Percentiles rank a stretch among this genome's conserved stretches.
These are phyloP conservation scores for Fusarium penzigii DNA, from an alignment of 2,329 filamentous ascomycete genomes.

Conservation along the genomic window DNA sequence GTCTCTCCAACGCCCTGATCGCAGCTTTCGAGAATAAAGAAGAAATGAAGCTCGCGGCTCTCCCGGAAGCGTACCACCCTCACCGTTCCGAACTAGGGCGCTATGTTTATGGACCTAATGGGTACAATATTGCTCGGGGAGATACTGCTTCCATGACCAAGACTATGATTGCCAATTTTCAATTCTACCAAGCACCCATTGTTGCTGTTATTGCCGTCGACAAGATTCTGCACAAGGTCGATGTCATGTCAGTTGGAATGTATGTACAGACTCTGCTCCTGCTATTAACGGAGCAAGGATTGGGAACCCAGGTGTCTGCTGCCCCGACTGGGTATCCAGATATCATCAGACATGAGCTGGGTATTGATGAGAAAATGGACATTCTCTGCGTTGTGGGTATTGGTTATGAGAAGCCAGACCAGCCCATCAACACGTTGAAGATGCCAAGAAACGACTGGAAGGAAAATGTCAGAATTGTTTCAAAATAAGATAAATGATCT, in stretches of 20 bases:
- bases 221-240: not conserved
- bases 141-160: conserved; percentile 9
- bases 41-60: not conserved
- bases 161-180: conserved; percentile 12
- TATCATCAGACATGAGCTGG: conserved; percentile 4
- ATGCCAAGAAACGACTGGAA: conserved; percentile 15
- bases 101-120: conserved; percentile 13
- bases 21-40: not conserved
- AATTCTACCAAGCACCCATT: conserved; percentile 18
- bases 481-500: not conserved
- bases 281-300: conserved; percentile 8
- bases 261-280: conserved; percentile 19
- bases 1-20: not conserved
- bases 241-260: conserved; percentile 16
- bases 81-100: conserved; percentile 16
- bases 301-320: conserved; percentile 13
- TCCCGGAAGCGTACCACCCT: conserved; percentile 11
- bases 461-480: conserved; percentile 3
- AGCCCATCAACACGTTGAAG: conserved; percentile 8
- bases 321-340: conserved; percentile 10
- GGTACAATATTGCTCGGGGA: conserved; percentile 12
- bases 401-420: conserved; percentile 11
- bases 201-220: conserved; percentile 15
- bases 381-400: conserved; percentile 9
- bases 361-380: conserved; percentile 2